Evolutionary conservation across 2,329 filamentous ascomycete species (phyloP).

Genomic region (Triangularia setosa): DNA sequence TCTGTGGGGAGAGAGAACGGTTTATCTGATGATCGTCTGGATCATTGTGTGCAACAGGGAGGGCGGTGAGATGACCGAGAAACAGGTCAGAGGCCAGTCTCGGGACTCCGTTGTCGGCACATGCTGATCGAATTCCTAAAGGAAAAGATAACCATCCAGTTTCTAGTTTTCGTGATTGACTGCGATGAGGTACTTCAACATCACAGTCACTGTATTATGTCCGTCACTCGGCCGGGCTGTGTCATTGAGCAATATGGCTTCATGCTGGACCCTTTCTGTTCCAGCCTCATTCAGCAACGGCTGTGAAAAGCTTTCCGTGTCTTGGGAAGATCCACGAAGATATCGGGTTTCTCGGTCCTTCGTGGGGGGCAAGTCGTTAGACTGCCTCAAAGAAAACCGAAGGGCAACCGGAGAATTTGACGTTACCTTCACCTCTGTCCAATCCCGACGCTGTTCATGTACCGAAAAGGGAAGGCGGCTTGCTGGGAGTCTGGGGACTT

Average conservation of each 20-base stretch:
- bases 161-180: not conserved
- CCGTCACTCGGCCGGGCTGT: not conserved
- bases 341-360: not conserved
- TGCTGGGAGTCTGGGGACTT: not conserved
- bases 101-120: not conserved
- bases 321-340: not conserved
- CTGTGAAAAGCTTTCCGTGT: not conserved
- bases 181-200: not conserved
- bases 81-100: not conserved
- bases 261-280: not conserved
- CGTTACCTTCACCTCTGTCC: not conserved
- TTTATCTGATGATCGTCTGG: not conserved
- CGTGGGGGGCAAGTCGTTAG: not conserved
- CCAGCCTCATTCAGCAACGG: not conserved
- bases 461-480: slow-evolving; percentile 14
- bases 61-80: not conserved
- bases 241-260: not conserved
- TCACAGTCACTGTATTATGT: not conserved
- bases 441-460: slow-evolving; percentile 9
- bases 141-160: not conserved
- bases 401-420: not conserved
- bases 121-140: not conserved
- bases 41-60: not conserved
- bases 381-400: not conserved
- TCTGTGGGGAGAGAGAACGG: not conserved